Conservation (phyloP, 345 rosid species). For the Hibiscus syriacus region DNA sequence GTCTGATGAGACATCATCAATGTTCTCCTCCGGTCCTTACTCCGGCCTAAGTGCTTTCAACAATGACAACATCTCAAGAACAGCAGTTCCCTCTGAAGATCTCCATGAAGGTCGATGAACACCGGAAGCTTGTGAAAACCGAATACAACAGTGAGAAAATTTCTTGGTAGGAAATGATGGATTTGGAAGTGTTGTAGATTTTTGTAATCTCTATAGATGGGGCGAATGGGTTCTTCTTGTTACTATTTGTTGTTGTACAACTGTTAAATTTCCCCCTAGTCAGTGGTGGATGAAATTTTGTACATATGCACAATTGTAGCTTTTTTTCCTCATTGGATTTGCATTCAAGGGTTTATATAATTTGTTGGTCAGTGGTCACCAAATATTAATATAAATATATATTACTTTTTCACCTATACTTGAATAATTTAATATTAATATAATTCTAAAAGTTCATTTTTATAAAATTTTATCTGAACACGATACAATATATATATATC, state of each 20-base stretch:
- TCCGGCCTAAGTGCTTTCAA: constrained; percentile 82
- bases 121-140: constrained; percentile 8
- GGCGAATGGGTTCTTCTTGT: constrained; percentile 15
- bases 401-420: too few species aligned
- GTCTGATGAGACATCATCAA: constrained; percentile 94
- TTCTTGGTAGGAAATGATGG: constrained; percentile 9
- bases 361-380: not conserved
- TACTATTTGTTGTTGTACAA: constrained; percentile 11
- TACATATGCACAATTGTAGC: constrained; percentile 23
- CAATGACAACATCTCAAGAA: constrained; percentile 68
- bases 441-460: too few species aligned
- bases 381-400: too few species aligned
- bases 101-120: constrained; percentile 91
- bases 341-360: constrained; percentile 6
- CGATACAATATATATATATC: too few species aligned
- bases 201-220: constrained; percentile 17
- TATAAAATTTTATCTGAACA: too few species aligned
- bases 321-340: constrained; percentile 17
- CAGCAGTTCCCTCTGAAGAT: constrained; percentile 87
- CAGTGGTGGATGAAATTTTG: constrained; percentile 28
- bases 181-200: constrained; percentile 14
- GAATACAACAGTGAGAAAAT: constrained; percentile 7
- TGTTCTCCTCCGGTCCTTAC: constrained; percentile 97
- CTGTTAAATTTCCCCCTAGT: constrained; percentile 18
- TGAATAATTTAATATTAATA: too few species aligned